Conservation (phyloP, 345 rosid species). For the Microthlaspi erraticum region DNA sequence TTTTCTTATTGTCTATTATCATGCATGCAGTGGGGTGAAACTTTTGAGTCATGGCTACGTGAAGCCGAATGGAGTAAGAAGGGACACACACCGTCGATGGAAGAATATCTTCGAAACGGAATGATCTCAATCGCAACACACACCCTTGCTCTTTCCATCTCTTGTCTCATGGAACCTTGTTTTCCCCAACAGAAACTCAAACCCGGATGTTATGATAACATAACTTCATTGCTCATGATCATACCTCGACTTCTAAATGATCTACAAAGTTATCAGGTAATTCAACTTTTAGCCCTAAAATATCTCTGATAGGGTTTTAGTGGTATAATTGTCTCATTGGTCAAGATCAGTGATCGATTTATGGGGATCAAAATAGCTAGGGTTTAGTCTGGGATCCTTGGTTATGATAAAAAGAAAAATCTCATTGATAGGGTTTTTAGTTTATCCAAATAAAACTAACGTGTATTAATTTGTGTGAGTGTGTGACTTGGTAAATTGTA, state of each 20-base stretch:
- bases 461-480: background rate
- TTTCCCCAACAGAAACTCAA: conserved; percentile 40
- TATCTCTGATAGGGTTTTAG: background rate
- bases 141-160: conserved; percentile 49
- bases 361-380: background rate
- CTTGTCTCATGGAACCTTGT: conserved; percentile 36
- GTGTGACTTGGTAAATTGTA: background rate
- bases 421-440: background rate
- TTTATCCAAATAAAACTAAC: background rate
- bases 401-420: too few relatives aligned
- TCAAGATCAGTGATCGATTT: background rate
- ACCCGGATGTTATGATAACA: conserved; percentile 42
- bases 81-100: conserved; percentile 42
- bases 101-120: conserved; percentile 56
- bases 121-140: conserved; percentile 61
- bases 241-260: conserved; percentile 64
- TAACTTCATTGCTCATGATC: conserved; percentile 60
- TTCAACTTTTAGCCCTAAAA: background rate
- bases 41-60: conserved; percentile 65
- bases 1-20: background rate
- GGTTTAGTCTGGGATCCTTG: too few relatives aligned
- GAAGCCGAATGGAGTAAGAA: conserved; percentile 68
- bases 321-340: too few relatives aligned
- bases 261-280: conserved; percentile 60
- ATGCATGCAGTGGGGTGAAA: conserved; percentile 61